Evolutionary conservation across 192 early-diverging fungal genomes (phyloP).

Genomic region (Podila clonocystis): DNA sequence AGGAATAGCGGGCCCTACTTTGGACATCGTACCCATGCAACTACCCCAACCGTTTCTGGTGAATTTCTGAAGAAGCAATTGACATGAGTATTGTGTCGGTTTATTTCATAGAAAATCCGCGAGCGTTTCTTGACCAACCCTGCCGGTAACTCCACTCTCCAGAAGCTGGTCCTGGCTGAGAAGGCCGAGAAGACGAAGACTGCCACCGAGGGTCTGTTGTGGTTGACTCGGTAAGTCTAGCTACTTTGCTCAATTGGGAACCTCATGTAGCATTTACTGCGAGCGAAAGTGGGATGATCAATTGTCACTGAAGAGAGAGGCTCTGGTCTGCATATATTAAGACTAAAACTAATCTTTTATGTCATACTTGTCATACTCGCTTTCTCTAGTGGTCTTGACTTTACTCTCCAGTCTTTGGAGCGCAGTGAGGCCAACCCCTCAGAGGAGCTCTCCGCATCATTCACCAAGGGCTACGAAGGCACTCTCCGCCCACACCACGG

Average conservation of each 20-base stretch:
- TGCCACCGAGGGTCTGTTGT: conserved; percentile 92
- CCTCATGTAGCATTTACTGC: no score
- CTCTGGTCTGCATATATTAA: neutral
- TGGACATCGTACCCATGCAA: no score
- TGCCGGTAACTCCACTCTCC: conserved; percentile 76
- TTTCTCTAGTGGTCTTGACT: conserved; percentile 73
- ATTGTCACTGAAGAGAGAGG: no score
- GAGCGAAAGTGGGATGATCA: neutral
- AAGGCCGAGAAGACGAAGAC: conserved; percentile 80
- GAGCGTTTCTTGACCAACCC: conserved; percentile 76
- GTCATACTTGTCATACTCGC: neutral
- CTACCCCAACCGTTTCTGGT: neutral
- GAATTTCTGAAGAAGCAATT: neutral
- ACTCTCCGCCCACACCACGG: conserved; percentile 79
- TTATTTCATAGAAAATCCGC: conserved; percentile 79
- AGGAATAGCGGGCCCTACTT: no score
- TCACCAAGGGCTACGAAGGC: conserved; percentile 74
- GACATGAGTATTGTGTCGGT: neutral
- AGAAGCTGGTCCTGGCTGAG: conserved; percentile 84
- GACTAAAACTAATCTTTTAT: neutral
- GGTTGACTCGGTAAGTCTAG: conserved; percentile 83
- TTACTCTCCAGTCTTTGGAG: conserved; percentile 76
- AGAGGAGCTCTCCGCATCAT: conserved; percentile 77
- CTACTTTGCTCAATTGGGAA: neutral
- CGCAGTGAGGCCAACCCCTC: conserved; percentile 60